These are phyloP conservation scores for Phaeotremella skinneri DNA, from an alignment of 768 basidiomycete species.

Conservation along the genomic window DNA sequence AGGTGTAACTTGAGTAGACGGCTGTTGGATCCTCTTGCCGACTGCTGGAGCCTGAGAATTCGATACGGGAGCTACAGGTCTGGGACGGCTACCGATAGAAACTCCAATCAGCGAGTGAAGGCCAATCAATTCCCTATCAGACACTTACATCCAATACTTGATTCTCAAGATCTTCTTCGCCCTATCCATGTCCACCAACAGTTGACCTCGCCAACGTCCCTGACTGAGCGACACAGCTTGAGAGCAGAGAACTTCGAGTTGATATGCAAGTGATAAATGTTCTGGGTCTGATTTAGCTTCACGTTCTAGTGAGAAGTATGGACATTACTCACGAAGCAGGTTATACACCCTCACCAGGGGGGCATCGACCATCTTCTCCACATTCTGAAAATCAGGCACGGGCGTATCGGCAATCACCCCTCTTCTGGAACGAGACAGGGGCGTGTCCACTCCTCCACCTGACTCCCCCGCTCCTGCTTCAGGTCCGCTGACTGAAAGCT, in stretches of 20 bases:
- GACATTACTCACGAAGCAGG: slow-evolving; percentile 69
- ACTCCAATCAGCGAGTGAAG: slow-evolving; percentile 2
- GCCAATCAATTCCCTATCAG: neutral
- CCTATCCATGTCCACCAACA: slow-evolving; percentile 68
- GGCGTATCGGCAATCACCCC: slow-evolving; percentile 40
- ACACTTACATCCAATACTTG: slow-evolving; percentile 80
- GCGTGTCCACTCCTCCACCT: slow-evolving; percentile 6
- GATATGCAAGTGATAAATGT: slow-evolving; percentile 64
- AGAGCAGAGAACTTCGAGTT: slow-evolving; percentile 70
- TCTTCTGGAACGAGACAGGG: neutral
- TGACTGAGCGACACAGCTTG: slow-evolving; percentile 41
- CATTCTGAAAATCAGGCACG: slow-evolving; percentile 63
- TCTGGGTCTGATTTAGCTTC: slow-evolving; percentile 1
- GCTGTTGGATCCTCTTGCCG: slow-evolving; percentile 11
- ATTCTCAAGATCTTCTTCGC: slow-evolving; percentile 67
- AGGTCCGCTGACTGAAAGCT: neutral
- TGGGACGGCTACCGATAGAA: slow-evolving; percentile 9
- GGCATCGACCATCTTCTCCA: slow-evolving; percentile 65
- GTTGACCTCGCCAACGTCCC: slow-evolving; percentile 49
- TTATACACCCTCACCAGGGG: slow-evolving; percentile 83
- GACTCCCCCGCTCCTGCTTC: slow-evolving; percentile 2
- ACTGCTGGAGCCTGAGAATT: slow-evolving; percentile 16
- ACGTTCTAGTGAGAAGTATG: neutral
- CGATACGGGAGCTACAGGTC: slow-evolving; percentile 4
- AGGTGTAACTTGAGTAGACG: slow-evolving; percentile 7